Conservation (phyloP, 176 grass and related monocot species). For the Aegilops sharonensis region DNA sequence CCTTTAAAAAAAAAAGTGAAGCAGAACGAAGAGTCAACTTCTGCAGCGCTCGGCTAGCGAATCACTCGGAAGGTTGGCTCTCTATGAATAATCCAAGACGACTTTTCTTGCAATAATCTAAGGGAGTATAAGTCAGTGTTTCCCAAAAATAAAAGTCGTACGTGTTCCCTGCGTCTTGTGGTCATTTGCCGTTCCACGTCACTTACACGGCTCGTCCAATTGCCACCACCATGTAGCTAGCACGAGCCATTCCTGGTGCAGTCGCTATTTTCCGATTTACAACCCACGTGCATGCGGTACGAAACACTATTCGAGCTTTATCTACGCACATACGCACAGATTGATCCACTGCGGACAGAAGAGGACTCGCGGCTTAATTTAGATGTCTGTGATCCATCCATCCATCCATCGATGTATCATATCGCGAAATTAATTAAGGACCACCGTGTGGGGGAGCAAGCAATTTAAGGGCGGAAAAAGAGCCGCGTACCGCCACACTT, state of each 20-base stretch:
- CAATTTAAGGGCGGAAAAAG: slow-evolving; percentile 29
- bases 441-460: slow-evolving; percentile 17
- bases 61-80: not conserved
- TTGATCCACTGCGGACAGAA: not conserved
- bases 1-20: no score
- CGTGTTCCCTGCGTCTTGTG: slow-evolving; percentile 1
- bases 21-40: no score
- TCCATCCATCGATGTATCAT: not conserved
- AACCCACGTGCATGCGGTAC: slow-evolving; percentile 15
- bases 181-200: slow-evolving; percentile 17
- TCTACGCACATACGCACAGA: not conserved
- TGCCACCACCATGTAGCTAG: not conserved
- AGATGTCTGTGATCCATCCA: not conserved
- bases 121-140: no score
- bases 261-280: not conserved
- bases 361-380: slow-evolving; percentile 17
- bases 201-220: not conserved
- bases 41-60: no score
- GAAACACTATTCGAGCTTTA: not conserved
- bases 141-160: no score
- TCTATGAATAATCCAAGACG: not conserved
- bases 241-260: not conserved
- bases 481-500: slow-evolving; percentile 3
- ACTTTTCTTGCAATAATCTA: not conserved
- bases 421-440: slow-evolving; percentile 1